phyloP scores from a whole-genome alignment of 2,329 filamentous ascomycete genomes.

The Metarhizium sp. region DNA sequence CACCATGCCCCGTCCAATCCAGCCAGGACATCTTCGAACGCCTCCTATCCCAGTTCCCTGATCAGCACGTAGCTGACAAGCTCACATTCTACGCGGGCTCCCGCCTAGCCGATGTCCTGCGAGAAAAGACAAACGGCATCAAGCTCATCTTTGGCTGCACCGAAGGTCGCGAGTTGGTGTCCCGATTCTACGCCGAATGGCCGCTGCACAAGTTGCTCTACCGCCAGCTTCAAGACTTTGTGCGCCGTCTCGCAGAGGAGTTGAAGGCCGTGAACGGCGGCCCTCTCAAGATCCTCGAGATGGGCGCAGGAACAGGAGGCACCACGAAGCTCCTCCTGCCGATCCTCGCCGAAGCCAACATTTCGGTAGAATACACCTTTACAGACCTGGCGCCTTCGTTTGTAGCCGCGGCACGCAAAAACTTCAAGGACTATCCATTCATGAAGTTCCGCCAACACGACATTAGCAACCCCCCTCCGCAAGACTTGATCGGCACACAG shows the following conservation, averaged over 20 bases:
- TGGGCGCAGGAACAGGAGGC: slow-evolving; percentile 18
- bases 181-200: slow-evolving; percentile 24
- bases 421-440: slow-evolving; percentile 5
- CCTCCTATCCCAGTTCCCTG: slow-evolving; percentile 1
- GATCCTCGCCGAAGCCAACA: slow-evolving; percentile 19
- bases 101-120: slow-evolving; percentile 18
- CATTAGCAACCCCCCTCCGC: slow-evolving; percentile 11
- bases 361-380: slow-evolving; percentile 27
- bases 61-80: slow-evolving; percentile 4
- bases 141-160: slow-evolving; percentile 27
- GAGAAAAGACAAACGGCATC: slow-evolving; percentile 25
- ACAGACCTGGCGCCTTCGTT: slow-evolving; percentile 25
- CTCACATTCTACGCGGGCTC: slow-evolving; percentile 17
- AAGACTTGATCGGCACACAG: slow-evolving; percentile 11
- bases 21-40: slow-evolving; percentile 2
- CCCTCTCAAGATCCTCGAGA: slow-evolving; percentile 19
- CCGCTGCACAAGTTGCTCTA: slow-evolving; percentile 24
- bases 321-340: slow-evolving; percentile 22
- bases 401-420: slow-evolving; percentile 6
- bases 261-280: not conserved
- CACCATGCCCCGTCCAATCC: not conserved
- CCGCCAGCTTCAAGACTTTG: slow-evolving; percentile 23
- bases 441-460: slow-evolving; percentile 7
- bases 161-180: slow-evolving; percentile 24
- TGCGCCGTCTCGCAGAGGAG: slow-evolving; percentile 9